Evolutionary conservation across 2,329 filamentous ascomycete genomes (phyloP).

Genomic region (Claviceps pusilla): DNA sequence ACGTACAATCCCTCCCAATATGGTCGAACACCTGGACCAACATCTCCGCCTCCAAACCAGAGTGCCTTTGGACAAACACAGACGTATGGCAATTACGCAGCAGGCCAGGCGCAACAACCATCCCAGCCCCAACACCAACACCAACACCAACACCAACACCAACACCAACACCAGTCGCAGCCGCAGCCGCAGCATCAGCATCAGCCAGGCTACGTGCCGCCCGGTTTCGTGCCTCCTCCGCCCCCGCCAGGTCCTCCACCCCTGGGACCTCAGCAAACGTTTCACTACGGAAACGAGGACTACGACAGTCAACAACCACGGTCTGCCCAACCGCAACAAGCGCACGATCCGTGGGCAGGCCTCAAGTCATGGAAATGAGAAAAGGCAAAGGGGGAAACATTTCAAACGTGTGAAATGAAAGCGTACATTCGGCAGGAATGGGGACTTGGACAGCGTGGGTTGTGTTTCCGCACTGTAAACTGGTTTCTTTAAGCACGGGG

Average conservation of each 20-base stretch:
- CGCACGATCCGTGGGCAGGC: conserved; percentile 37
- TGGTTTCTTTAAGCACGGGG: not conserved
- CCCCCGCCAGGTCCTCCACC: conserved; percentile 49
- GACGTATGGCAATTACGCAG: conserved; percentile 23
- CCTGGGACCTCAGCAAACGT: conserved; percentile 46
- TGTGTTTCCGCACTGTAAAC: too few relatives aligned
- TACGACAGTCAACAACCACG: conserved; percentile 14
- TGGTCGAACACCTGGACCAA: conserved; percentile 41
- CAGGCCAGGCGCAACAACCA: conserved; percentile 13
- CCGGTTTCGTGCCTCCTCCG: conserved; percentile 47
- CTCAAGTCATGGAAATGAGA: conserved; percentile 35
- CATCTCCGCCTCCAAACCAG: conserved; percentile 50
- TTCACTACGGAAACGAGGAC: conserved; percentile 32
- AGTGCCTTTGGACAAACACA: conserved; percentile 28
- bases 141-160: not conserved
- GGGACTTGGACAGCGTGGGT: too few relatives aligned
- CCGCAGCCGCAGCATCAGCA: conserved; percentile 14
- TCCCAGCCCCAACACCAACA: not conserved
- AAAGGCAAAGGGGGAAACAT: too few relatives aligned
- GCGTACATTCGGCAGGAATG: not conserved
- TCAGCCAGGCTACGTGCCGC: conserved; percentile 30
- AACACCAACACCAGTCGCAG: not conserved
- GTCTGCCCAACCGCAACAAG: conserved; percentile 21
- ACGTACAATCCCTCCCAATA: conserved; percentile 44
- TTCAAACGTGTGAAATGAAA: not conserved